Conservation (phyloP, 768 basidiomycete species). For the Suillus fuscotomentosus region DNA sequence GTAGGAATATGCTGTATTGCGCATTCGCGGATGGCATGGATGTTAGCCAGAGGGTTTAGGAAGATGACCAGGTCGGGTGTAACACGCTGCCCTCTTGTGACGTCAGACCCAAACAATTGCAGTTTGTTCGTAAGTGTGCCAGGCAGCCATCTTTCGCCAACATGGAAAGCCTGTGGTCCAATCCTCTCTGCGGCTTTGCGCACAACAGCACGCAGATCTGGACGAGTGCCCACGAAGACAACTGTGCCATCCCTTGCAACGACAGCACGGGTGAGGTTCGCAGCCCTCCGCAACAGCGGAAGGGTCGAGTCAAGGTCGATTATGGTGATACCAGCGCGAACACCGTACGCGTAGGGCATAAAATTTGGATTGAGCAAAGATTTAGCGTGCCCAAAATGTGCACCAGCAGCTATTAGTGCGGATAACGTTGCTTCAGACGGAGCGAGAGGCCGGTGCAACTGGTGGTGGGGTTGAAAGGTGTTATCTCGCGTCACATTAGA, state of each 20-base stretch:
- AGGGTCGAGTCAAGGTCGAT: constrained; percentile 95
- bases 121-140: constrained; percentile 91
- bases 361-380: constrained; percentile 88
- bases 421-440: constrained; percentile 76
- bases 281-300: constrained; percentile 87
- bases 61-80: constrained; percentile 88
- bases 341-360: constrained; percentile 89
- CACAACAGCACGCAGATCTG: constrained; percentile 73
- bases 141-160: constrained; percentile 89
- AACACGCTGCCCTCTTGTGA: constrained; percentile 50
- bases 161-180: constrained; percentile 77
- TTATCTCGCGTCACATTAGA: constrained; percentile 70
- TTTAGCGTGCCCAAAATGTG: constrained; percentile 89
- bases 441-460: constrained; percentile 57
- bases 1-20: constrained; percentile 89
- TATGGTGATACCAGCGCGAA: constrained; percentile 84
- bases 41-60: constrained; percentile 85
- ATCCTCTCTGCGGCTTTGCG: constrained; percentile 78
- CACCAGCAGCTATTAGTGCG: constrained; percentile 87
- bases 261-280: constrained; percentile 80
- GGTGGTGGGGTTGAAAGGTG: constrained; percentile 71
- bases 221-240: constrained; percentile 87
- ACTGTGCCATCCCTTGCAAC: constrained; percentile 80
- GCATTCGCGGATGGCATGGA: constrained; percentile 89
- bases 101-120: constrained; percentile 65